phyloP scores from a whole-genome alignment of 495 filamentous ascomycete genomes.

The Rostrohypoxylon terebratum region DNA sequence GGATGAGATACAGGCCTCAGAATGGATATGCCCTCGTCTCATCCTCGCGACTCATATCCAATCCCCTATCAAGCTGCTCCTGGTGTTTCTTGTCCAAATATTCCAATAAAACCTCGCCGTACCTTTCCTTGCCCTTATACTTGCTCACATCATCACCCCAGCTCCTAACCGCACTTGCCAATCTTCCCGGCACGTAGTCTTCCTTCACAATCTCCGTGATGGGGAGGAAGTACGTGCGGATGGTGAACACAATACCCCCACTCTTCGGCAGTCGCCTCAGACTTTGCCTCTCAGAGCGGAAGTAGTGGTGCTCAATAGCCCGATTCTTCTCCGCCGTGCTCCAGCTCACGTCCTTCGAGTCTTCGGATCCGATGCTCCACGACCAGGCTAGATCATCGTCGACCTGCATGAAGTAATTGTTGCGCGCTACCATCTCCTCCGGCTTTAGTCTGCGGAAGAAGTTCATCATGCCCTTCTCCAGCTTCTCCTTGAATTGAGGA shows the following conservation, averaged over 20 bases:
- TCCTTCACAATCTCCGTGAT: conserved; percentile 74
- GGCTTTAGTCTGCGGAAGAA: conserved; percentile 76
- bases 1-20: background rate
- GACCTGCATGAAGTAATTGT: conserved; percentile 83
- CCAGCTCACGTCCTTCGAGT: conserved; percentile 73
- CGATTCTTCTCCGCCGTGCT: conserved; percentile 80
- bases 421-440: conserved; percentile 70
- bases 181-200: conserved; percentile 74
- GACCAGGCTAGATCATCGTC: conserved; percentile 80
- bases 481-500: conserved; percentile 78
- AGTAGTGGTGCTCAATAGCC: conserved; percentile 79
- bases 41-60: conserved; percentile 71
- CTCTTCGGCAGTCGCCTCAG: conserved; percentile 76
- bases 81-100: conserved; percentile 83
- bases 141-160: conserved; percentile 86
- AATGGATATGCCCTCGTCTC: conserved; percentile 59
- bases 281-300: conserved; percentile 83
- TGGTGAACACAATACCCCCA: conserved; percentile 84
- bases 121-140: conserved; percentile 88
- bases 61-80: conserved; percentile 76
- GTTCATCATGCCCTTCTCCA: conserved; percentile 86
- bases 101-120: conserved; percentile 81
- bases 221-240: conserved; percentile 82
- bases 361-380: conserved; percentile 79
- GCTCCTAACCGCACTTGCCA: conserved; percentile 80